A percentile compares a stretch with the other conserved stretches of the same genome.
phyloP scores from a whole-genome alignment of 768 basidiomycete species.

The Termitomyces sp. region DNA sequence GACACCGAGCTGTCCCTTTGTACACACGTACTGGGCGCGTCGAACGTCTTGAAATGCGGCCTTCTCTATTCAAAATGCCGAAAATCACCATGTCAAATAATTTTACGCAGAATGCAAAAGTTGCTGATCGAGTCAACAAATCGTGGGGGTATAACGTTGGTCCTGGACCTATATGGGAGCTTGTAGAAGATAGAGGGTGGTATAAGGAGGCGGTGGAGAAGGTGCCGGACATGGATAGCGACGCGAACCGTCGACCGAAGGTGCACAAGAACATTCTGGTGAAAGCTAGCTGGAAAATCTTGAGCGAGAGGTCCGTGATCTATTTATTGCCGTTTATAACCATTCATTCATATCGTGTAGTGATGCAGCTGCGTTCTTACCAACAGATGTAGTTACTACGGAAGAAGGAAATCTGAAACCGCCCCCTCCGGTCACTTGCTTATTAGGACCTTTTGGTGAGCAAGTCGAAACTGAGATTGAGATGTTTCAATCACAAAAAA shows the following conservation, averaged over 20 bases:
- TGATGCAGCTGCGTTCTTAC: slow-evolving; percentile 56
- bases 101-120: slow-evolving; percentile 43
- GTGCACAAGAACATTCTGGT: slow-evolving; percentile 48
- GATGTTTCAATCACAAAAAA: slow-evolving; percentile 53
- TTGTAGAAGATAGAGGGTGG: slow-evolving; percentile 75
- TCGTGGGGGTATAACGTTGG: slow-evolving; percentile 76
- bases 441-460: slow-evolving; percentile 58
- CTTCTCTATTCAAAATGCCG: slow-evolving; percentile 46
- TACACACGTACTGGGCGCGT: slow-evolving; percentile 47
- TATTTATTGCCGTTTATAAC: not conserved
- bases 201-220: slow-evolving; percentile 56
- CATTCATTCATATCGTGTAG: slow-evolving; percentile 28
- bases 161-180: slow-evolving; percentile 74
- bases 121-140: slow-evolving; percentile 60
- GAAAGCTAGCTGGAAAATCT: slow-evolving; percentile 40
- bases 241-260: slow-evolving; percentile 53
- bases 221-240: slow-evolving; percentile 34
- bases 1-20: slow-evolving; percentile 67
- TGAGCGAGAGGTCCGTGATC: slow-evolving; percentile 45
- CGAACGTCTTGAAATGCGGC: slow-evolving; percentile 54
- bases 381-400: slow-evolving; percentile 45
- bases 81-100: slow-evolving; percentile 47
- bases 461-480: slow-evolving; percentile 48
- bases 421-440: slow-evolving; percentile 56
- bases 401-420: slow-evolving; percentile 49